Base-by-base conservation (phyloP, 345 rosid species). In the Rhodomyrtus tomentosa region DNA sequence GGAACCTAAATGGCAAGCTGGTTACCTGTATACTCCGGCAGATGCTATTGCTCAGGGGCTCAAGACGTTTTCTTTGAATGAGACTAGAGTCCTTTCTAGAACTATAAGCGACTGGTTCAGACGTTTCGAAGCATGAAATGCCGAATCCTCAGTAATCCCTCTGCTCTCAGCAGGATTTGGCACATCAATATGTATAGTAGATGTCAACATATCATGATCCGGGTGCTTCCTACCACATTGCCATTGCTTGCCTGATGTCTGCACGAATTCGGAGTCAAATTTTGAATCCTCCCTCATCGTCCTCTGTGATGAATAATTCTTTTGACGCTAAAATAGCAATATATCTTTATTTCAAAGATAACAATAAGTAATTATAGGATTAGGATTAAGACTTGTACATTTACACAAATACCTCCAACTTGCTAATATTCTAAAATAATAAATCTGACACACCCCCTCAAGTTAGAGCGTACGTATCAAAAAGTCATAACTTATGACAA, bases 1-100 rank as follows among this genome's bases (percentile, higher is more conserved):
- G 98, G 98, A 95, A 87, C 98, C 95, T 27, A 96, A 91, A 89
- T 96, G 98, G 98, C 91, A 92, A 89, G 97, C 83, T 16, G 99
- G 99, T 72, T 82, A 85, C 73, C 84, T 90, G 53, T 95, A 96
- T 87, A 95, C 98, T 82, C 98, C 98, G 55, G 98, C 92, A 45
- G 99, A 96, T 86, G 98, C 98, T 87, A 88, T 96, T 85, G 98
- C 93, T 87, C 98, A 96, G 86, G 95, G 95, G 74, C 87, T 96
- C 52, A 95, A 94, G 89, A 88, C 94, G n/a, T 89, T 95, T 42
- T 89, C 98, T 5, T 87, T 96, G 72, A 92, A 85, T 81, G 98
- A 96, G 72, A 93, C 92, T 72, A 91, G 91, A 90, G 88, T 85
- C 85, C 98, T 96, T 55, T 86, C 96, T 5, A 90, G 90, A 90